phyloP scores from a whole-genome alignment of 495 filamentous ascomycete genomes.

The Aeminium ludgeri region DNA sequence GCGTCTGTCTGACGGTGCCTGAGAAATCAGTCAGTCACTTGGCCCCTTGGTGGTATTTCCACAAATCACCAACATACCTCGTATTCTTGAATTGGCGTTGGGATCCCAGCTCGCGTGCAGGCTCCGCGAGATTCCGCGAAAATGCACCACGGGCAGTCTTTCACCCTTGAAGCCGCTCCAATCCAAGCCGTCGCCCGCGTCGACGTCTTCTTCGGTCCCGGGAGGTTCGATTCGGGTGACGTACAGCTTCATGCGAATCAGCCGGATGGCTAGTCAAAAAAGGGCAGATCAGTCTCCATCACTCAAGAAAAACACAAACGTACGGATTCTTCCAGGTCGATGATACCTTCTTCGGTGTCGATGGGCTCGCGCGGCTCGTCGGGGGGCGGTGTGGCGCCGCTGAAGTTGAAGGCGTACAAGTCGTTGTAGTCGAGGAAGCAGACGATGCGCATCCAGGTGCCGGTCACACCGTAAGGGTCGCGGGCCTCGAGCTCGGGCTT shows the following conservation, averaged over 20 bases:
- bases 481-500: constrained; percentile 25
- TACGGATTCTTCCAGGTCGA: constrained; percentile 14
- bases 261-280: constrained; percentile 36
- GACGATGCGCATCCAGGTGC: constrained; percentile 43
- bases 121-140: constrained; percentile 36
- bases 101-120: constrained; percentile 41
- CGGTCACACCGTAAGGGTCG: constrained; percentile 45
- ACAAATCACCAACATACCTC: constrained; percentile 23
- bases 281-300: neutral
- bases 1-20: constrained; percentile 40
- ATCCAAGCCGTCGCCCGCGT: constrained; percentile 9
- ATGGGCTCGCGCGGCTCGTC: constrained; percentile 33
- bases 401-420: constrained; percentile 44
- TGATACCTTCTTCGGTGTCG: constrained; percentile 26
- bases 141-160: constrained; percentile 39
- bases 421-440: constrained; percentile 38
- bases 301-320: constrained; percentile 1
- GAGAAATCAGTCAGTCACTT: neutral
- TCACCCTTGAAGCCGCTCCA: constrained; percentile 11
- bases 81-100: constrained; percentile 38
- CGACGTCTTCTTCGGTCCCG: constrained; percentile 32
- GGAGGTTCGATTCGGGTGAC: constrained; percentile 36
- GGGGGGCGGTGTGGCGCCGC: constrained; percentile 19
- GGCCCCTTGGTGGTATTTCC: neutral
- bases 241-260: constrained; percentile 45